These are phyloP conservation scores for Musa troglodytarum DNA, from an alignment of 176 grass and related monocot genomes.

Conservation along the genomic window DNA sequence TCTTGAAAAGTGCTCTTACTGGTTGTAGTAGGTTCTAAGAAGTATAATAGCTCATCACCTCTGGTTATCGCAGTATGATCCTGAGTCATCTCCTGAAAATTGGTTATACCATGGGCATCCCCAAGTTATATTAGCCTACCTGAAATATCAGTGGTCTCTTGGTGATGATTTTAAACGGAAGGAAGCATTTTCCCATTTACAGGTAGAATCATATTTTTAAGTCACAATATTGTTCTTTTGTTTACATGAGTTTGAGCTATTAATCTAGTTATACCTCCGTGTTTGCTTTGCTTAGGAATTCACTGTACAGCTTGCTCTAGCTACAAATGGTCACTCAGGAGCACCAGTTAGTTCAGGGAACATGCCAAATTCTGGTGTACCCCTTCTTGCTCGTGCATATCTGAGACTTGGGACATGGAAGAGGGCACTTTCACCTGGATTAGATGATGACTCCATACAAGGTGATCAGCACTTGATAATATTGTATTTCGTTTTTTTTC, in stretches of 20 bases:
- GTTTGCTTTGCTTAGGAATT: slow-evolving; percentile 50
- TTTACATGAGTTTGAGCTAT: background rate
- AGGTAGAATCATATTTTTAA: slow-evolving; percentile 37
- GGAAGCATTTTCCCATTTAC: slow-evolving; percentile 74
- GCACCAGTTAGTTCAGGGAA: slow-evolving; percentile 23
- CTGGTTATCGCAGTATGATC: slow-evolving; percentile 55
- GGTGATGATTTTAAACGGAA: slow-evolving; percentile 77
- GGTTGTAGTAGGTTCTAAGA: background rate
- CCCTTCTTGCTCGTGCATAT: slow-evolving; percentile 89
- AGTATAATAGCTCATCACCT: background rate
- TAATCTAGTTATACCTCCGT: slow-evolving; percentile 8
- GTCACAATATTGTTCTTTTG: background rate
- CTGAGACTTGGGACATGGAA: slow-evolving; percentile 92
- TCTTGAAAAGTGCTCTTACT: background rate
- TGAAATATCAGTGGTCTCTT: slow-evolving; percentile 86
- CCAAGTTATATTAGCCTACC: slow-evolving; percentile 85
- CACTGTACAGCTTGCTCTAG: slow-evolving; percentile 51
- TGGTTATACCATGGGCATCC: slow-evolving; percentile 63
- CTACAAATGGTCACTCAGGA: slow-evolving; percentile 44
- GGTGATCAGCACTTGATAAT: slow-evolving; percentile 24
- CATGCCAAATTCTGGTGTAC: slow-evolving; percentile 45
- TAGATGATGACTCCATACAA: slow-evolving; percentile 87
- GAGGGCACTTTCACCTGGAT: slow-evolving; percentile 71
- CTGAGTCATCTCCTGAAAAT: slow-evolving; percentile 66
- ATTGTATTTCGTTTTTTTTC: background rate